Percentiles rank a stretch among this genome's conserved stretches.
Conservation (phyloP, 768 basidiomycete species). For the Scleroderma citrinum region DNA sequence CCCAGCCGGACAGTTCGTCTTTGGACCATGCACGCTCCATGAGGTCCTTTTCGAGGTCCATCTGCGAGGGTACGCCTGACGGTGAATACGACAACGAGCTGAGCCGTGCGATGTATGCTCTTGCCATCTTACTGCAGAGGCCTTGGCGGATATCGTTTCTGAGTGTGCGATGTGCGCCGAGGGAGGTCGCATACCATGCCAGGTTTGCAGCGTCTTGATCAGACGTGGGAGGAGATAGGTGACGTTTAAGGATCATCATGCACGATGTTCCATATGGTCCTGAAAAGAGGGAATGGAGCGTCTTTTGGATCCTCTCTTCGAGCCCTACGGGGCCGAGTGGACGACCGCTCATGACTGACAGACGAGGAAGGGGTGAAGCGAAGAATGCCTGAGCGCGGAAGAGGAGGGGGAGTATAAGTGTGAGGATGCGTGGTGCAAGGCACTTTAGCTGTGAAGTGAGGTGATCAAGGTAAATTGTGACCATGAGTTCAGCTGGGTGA, state of each 20-base stretch:
- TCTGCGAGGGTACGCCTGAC: slow-evolving; percentile 53
- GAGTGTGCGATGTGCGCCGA: slow-evolving; percentile 58
- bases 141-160: slow-evolving; percentile 59
- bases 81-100: slow-evolving; percentile 47
- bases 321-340: slow-evolving; percentile 26
- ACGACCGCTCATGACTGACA: slow-evolving; percentile 45
- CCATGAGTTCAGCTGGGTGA: slow-evolving; percentile 59
- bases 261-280: slow-evolving; percentile 64
- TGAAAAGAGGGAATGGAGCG: slow-evolving; percentile 49
- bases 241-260: slow-evolving; percentile 53
- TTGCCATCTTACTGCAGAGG: slow-evolving; percentile 55
- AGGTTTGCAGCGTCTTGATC: slow-evolving; percentile 17
- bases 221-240: slow-evolving; percentile 45
- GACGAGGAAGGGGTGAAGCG: slow-evolving; percentile 59
- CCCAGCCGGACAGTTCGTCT: slow-evolving; percentile 64
- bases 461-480: slow-evolving; percentile 57
- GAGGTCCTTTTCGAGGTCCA: slow-evolving; percentile 56
- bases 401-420: slow-evolving; percentile 60
- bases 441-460: slow-evolving; percentile 56
- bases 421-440: slow-evolving; percentile 49
- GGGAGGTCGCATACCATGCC: slow-evolving; percentile 34
- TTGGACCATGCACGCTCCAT: slow-evolving; percentile 73
- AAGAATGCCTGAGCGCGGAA: slow-evolving; percentile 65
- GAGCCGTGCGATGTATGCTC: slow-evolving; percentile 57
- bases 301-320: slow-evolving; percentile 55